Base-by-base conservation (phyloP, 179 eudicot species). In the Corrigiola litoralis region DNA sequence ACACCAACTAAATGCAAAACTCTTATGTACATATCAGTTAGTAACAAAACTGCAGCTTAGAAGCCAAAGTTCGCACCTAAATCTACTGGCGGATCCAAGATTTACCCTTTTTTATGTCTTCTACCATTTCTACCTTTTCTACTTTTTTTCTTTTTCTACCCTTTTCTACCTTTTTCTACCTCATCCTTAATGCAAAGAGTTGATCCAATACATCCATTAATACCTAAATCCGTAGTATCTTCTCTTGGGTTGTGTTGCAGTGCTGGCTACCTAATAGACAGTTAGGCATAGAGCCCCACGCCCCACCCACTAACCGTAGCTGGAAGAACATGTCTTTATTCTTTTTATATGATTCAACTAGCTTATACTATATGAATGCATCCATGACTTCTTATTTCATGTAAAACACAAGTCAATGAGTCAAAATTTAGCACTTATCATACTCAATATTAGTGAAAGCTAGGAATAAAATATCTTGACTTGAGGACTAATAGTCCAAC, bases 401-500 rank as follows among this genome's bases (percentile, higher is more conserved):
- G 28, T 42, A 29, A 12, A 37, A 56, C 17, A 46, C 25, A 60
- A 57, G 59, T 71, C 64, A 55, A 59, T 23, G 41, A 66, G 41
- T 60, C 71, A 66, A 60, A 52, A 60, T 55, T 45, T 50, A 44
- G 9, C 37, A 32, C 28, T 44, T 58, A 16, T 52, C 7, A 55
- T 55, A n/a, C 32, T 10, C 51, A 25, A 28, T 50, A 24, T 36
- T 4, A 32, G 7, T 31, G 27, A 23, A n/a, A 28, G 41, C 32
- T 42, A 24, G 28, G 42, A 55, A 51, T 25, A 54, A n/a, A 45
- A 57, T 27, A 17, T n/a, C 21, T 3, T 12, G 17, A 24, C 32
- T 3, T 17, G 20, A 7, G 31, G 40, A 14, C 20, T 55, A 52
- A 18, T 4, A 52, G 37, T 52, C 21, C 6, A 50, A 34, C 16